Conservation (phyloP, 306 rosid genomes). For the Cotoneaster glaucophyllus region DNA sequence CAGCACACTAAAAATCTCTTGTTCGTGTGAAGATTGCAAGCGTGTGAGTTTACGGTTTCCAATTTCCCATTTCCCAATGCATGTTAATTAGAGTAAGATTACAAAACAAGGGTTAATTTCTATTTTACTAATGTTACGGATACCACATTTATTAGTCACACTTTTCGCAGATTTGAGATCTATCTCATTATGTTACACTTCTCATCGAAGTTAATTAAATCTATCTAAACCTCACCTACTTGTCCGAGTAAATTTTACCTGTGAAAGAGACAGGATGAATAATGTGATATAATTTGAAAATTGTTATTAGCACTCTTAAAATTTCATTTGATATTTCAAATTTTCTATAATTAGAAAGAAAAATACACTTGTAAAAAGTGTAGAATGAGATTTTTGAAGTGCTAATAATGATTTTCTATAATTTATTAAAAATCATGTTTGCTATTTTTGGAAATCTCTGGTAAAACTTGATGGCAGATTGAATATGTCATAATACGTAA, state of each 20-base stretch:
- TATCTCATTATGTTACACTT: neutral
- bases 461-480: conserved; percentile 11
- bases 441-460: conserved; percentile 14
- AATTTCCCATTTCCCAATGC: neutral
- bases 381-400: too few species aligned
- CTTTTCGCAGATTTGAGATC: neutral
- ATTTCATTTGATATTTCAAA: fast-evolving
- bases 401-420: too few species aligned
- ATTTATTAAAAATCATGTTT: neutral
- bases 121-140: neutral
- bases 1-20: too few species aligned
- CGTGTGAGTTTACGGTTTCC: neutral
- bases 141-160: neutral
- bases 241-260: neutral
- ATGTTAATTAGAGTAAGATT: neutral
- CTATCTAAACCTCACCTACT: neutral
- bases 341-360: too few species aligned
- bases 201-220: neutral
- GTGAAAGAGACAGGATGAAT: neutral
- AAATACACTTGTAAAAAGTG: too few species aligned
- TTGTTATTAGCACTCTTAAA: too few species aligned
- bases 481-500: conserved; percentile 21
- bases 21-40: neutral
- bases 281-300: neutral
- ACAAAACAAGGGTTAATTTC: neutral